Percentiles rank a stretch among this genome's conserved stretches.
These are phyloP conservation scores for Boletus sp. DNA, from an alignment of 768 basidiomycete genomes.

Conservation along the genomic window DNA sequence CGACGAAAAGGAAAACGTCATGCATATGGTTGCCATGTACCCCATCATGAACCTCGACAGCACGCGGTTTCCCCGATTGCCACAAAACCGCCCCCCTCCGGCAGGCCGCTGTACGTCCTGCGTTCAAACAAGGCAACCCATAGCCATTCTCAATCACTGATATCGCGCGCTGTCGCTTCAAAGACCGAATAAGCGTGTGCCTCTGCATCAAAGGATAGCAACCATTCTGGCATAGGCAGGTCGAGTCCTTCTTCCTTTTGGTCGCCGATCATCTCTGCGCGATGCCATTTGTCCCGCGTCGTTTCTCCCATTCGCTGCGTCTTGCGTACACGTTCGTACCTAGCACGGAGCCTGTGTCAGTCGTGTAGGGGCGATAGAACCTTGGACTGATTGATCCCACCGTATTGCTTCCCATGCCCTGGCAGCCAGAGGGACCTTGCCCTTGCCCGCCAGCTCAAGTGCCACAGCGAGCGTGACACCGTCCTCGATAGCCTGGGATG, in stretches of 20 bases:
- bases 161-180: conserved; percentile 20
- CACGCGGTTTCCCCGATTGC: conserved; percentile 7
- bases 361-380: not conserved
- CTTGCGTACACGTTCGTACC: conserved; percentile 24
- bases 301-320: conserved; percentile 25
- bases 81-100: not conserved
- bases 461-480: conserved; percentile 33
- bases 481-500: conserved; percentile 42
- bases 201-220: conserved; percentile 28
- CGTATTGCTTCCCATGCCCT: conserved; percentile 15
- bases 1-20: conserved; percentile 14
- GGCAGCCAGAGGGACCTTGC: not conserved
- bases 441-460: conserved; percentile 14
- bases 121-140: conserved; percentile 9
- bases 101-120: conserved; percentile 9
- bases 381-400: conserved; percentile 1
- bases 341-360: conserved; percentile 1
- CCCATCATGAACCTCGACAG: conserved; percentile 8
- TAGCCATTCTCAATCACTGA: conserved; percentile 27
- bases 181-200: conserved; percentile 23
- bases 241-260: conserved; percentile 9
- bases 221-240: conserved; percentile 26
- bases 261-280: conserved; percentile 15
- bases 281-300: conserved; percentile 25
- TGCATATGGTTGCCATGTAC: conserved; percentile 10